phyloP scores from a whole-genome alignment of 1,284 basidiomycete genomes.

The Pyrrhoderma lamaoense region DNA sequence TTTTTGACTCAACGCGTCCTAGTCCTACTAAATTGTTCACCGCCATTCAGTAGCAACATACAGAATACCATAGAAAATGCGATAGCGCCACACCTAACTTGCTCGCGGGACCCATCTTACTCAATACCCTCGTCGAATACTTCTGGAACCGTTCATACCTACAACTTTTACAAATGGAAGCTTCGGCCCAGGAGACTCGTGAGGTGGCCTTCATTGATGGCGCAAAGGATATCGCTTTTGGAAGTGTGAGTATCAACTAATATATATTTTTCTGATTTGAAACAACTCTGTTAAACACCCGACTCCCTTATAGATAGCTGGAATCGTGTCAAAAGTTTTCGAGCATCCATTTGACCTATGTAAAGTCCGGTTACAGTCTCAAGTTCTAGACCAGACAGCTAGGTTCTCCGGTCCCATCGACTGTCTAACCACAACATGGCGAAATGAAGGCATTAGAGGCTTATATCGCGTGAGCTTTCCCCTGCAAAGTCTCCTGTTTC shows the following conservation, averaged over 20 bases:
- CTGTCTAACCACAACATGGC: slow-evolving; percentile 73
- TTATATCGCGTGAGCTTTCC: slow-evolving; percentile 64
- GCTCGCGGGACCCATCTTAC: too few relatives aligned
- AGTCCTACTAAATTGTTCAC: too few relatives aligned
- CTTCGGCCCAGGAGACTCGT: slow-evolving; percentile 2
- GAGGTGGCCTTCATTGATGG: slow-evolving; percentile 14
- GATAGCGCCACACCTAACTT: too few relatives aligned
- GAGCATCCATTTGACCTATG: slow-evolving; percentile 85
- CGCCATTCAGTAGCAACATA: too few relatives aligned
- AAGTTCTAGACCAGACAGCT: slow-evolving; percentile 65
- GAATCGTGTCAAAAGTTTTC: slow-evolving; percentile 78
- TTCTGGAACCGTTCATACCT: too few relatives aligned
- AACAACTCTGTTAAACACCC: too few relatives aligned
- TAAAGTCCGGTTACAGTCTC: slow-evolving; percentile 78
- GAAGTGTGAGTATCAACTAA: slow-evolving; percentile 16
- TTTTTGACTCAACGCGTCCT: too few relatives aligned
- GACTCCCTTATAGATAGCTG: slow-evolving; percentile 54
- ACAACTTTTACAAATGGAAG: slow-evolving; percentile 7
- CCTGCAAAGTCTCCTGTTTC: too few relatives aligned
- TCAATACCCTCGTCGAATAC: too few relatives aligned
- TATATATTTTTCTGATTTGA: slow-evolving; percentile 3
- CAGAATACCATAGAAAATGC: too few relatives aligned
- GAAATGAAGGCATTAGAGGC: slow-evolving; percentile 69
- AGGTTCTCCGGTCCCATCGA: slow-evolving; percentile 76
- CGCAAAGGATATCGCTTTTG: slow-evolving; percentile 20